phyloP scores from a whole-genome alignment of 2,329 filamentous ascomycete genomes.

The Verticillium tricorpus region DNA sequence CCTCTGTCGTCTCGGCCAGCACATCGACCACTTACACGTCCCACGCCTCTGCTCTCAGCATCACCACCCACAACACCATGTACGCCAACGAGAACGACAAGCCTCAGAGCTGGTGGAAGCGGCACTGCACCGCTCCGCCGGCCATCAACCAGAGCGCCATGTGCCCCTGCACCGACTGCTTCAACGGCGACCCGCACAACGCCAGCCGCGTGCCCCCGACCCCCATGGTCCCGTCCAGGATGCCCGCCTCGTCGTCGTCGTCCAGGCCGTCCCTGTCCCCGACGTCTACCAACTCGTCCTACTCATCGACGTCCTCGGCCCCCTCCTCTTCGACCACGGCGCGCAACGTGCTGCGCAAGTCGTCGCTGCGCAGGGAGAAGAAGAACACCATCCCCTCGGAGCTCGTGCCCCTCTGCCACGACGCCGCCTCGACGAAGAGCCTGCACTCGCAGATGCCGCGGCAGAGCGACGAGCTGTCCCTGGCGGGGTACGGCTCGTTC shows the following conservation, averaged over 20 bases:
- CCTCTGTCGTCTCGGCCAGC: background rate
- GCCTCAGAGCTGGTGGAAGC: slow-evolving; percentile 31
- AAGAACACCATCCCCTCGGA: background rate
- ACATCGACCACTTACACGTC: background rate
- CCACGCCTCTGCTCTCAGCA: background rate
- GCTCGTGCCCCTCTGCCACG: background rate
- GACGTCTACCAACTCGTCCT: background rate
- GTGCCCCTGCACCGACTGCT: slow-evolving; percentile 27
- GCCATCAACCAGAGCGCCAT: slow-evolving; percentile 26
- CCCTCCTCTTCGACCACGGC: background rate
- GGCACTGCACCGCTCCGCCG: slow-evolving; percentile 34
- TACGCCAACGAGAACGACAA: slow-evolving; percentile 8
- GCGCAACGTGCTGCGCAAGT: background rate
- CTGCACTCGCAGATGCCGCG: background rate
- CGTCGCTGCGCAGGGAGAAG: background rate
- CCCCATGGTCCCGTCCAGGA: background rate
- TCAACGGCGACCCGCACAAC: background rate
- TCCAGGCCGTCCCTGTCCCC: background rate
- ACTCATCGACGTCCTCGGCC: background rate
- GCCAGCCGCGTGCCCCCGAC: background rate
- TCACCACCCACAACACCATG: slow-evolving; percentile 2
- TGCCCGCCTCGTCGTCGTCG: background rate
- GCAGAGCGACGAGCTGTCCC: slow-evolving; percentile 1
- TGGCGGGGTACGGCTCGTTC: background rate
- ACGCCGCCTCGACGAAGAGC: background rate